phyloP scores from a whole-genome alignment of 2,329 filamentous ascomycete genomes.

The Davidsoniella virescens region DNA sequence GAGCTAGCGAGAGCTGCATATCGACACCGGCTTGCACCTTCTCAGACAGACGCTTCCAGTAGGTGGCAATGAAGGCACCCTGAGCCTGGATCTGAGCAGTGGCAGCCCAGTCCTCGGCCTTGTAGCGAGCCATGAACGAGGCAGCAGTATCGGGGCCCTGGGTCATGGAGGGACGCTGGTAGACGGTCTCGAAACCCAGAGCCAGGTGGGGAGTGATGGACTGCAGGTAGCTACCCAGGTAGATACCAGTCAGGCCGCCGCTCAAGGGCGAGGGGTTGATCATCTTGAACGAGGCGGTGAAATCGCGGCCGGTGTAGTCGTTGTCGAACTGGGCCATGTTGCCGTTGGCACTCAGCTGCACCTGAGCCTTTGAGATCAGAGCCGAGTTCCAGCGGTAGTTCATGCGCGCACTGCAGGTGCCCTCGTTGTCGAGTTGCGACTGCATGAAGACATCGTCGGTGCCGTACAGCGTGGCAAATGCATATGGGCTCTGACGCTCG shows the following conservation, averaged over 20 bases:
- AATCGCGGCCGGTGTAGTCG: constrained; percentile 87
- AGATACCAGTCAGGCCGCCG: constrained; percentile 84
- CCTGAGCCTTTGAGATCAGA: constrained; percentile 72
- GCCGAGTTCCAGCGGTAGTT: constrained; percentile 79
- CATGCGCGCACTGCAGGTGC: constrained; percentile 70
- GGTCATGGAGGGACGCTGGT: constrained; percentile 72
- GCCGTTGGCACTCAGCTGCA: constrained; percentile 68
- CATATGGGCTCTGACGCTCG: constrained; percentile 83
- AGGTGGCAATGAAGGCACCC: constrained; percentile 76
- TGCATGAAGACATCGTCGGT: constrained; percentile 93
- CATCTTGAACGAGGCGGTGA: constrained; percentile 81
- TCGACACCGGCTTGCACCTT: constrained; percentile 95
- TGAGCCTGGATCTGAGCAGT: constrained; percentile 80
- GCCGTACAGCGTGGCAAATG: constrained; percentile 85
- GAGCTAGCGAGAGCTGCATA: constrained; percentile 70
- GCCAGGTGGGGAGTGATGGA: constrained; percentile 75
- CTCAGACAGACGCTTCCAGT: constrained; percentile 85
- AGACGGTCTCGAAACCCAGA: constrained; percentile 81
- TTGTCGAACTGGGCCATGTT: constrained; percentile 48
- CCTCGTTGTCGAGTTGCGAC: constrained; percentile 87
- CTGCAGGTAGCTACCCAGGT: constrained; percentile 90
- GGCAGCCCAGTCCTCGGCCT: constrained; percentile 79
- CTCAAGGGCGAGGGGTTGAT: constrained; percentile 91
- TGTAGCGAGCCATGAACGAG: constrained; percentile 86
- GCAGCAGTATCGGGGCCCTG: constrained; percentile 81